Conservation (phyloP, 495 filamentous ascomycete species). For the Penicillium alfredii region DNA sequence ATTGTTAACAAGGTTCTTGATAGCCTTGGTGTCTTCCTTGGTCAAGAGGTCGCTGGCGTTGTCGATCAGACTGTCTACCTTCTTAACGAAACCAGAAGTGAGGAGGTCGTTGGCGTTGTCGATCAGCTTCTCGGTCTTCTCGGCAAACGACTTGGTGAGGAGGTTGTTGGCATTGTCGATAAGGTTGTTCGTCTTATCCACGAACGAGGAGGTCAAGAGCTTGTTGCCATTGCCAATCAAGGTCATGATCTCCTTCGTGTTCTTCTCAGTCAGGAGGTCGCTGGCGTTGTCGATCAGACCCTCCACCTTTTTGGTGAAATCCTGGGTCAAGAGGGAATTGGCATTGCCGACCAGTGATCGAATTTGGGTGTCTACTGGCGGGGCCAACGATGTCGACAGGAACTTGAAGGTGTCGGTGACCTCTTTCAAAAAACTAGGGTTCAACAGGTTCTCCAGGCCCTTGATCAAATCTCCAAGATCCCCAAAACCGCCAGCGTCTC, state of each 20-base stretch:
- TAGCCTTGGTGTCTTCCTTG: slow-evolving; percentile 19
- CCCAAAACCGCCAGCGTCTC: too few relatives aligned
- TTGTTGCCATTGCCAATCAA: slow-evolving; percentile 26
- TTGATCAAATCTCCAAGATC: slow-evolving; percentile 10
- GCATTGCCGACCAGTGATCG: slow-evolving; percentile 32
- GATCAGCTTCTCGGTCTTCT: slow-evolving; percentile 25
- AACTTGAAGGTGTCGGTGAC: slow-evolving; percentile 32
- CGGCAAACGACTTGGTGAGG: slow-evolving; percentile 16
- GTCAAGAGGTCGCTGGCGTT: slow-evolving; percentile 5
- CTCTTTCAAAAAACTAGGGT: slow-evolving; percentile 22
- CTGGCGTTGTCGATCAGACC: background rate
- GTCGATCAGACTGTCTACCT: too few relatives aligned
- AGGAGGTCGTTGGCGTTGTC: slow-evolving; percentile 36
- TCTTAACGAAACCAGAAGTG: too few relatives aligned
- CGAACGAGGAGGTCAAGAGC: background rate
- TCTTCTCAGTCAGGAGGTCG: too few relatives aligned
- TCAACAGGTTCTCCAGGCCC: slow-evolving; percentile 17
- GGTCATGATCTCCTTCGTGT: too few relatives aligned
- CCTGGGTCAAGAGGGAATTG: background rate
- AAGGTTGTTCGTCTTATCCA: too few relatives aligned
- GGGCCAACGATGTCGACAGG: slow-evolving; percentile 31
- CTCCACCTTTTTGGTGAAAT: background rate
- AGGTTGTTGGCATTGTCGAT: background rate
- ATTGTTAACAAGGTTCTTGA: slow-evolving; percentile 32
- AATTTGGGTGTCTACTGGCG: slow-evolving; percentile 36